Base-by-base conservation (phyloP, 352 stramenopile species). In the Phytophthora uliginosa region DNA sequence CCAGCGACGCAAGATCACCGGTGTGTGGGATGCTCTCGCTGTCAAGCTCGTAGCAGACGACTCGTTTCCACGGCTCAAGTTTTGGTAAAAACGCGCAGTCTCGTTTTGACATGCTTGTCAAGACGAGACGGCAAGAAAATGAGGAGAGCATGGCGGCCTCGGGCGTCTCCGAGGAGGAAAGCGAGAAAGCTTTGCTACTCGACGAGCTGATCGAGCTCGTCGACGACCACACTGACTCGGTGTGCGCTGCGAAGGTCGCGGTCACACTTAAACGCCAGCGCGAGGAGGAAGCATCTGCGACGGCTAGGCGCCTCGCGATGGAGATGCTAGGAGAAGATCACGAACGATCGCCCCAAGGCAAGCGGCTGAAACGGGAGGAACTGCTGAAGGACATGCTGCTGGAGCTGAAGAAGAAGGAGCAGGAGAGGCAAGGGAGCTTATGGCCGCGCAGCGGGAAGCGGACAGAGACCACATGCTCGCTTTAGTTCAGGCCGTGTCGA, bases 151-250 rank as follows among this genome's bases (percentile, higher is more conserved):
- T 42, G 34, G 34, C 34, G 12, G 8, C 34, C 12, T 42, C 9
- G 34, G 36, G 36, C 7, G 36, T 63, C 15, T 54, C 42, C 13
- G 54, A 63, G 42, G 53, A 63, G 3, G 63, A 63, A 20, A 54
- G 6, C 15, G 48, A 67, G 34, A 5, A 13, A 54, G 20, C 50
- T 13, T n/a, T 59, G 42, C 20, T 63, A 12, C 31, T 63, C 0
- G 53, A 69, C n/a, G 53, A 69, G 52, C 52, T 63, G 15, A 58
- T 69, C 2, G 9, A 62, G 53, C 53, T 69, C 13, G 22, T 69
- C 6, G 53, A 69, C 42, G 53, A 52, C 31, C 63, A 69, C 6
- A 18, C 20, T 10, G 22, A 59, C 3, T 17, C 51, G 10, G 28
- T 57, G 0, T 24, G 15, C 17, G 60, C 51, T 20, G 34, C 51